Conservation (phyloP, 306 rosid genomes). For the Cucurbita maxima region DNA sequence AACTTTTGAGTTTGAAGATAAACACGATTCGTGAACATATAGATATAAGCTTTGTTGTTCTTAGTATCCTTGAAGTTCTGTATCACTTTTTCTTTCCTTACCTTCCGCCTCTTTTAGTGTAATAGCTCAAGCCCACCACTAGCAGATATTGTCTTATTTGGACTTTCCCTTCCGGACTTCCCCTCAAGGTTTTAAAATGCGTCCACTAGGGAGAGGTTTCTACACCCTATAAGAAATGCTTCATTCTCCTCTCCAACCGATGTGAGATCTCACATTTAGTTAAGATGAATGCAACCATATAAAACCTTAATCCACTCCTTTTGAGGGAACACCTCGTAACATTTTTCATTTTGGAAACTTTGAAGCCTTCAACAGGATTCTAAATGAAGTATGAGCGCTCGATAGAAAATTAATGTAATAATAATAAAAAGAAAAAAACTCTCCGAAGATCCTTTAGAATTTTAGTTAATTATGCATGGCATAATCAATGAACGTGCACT, state of each 20-base stretch:
- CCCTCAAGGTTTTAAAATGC: too few relatives aligned
- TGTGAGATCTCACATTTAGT: not conserved
- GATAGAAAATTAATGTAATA: too few relatives aligned
- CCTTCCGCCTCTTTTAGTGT: not conserved
- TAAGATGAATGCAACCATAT: not conserved
- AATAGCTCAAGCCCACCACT: too few relatives aligned
- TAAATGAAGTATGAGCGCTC: not conserved
- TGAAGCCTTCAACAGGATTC: not conserved
- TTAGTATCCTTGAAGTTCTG: not conserved
- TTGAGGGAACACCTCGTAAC: not conserved
- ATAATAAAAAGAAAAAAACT: too few relatives aligned
- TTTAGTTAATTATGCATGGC: not conserved
- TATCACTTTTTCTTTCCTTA: not conserved
- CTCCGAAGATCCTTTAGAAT: not conserved
- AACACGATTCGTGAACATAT: not conserved
- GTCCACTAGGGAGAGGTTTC: too few relatives aligned
- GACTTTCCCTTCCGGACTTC: too few relatives aligned
- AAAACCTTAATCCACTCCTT: not conserved
- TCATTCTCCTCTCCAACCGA: too few relatives aligned
- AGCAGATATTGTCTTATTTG: too few relatives aligned
- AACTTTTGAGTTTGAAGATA: not conserved
- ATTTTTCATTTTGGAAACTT: not conserved
- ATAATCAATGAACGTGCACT: not conserved
- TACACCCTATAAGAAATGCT: too few relatives aligned
- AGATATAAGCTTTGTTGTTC: not conserved